These are phyloP conservation scores for Moricandia moricandioides DNA, from an alignment of 345 rosid genomes.

Conservation along the genomic window DNA sequence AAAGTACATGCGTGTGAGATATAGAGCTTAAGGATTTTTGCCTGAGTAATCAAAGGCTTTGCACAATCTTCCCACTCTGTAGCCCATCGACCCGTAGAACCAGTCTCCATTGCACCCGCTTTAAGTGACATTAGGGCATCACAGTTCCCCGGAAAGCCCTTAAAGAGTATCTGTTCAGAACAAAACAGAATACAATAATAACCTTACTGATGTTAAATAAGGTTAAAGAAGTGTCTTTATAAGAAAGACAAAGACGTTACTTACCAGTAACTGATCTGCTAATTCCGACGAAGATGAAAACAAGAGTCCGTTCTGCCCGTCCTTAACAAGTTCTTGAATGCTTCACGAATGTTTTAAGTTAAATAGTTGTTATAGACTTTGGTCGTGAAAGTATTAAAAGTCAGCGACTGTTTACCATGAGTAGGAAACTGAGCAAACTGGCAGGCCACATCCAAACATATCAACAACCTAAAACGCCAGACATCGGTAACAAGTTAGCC, in stretches of 20 bases:
- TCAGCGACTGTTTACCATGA: slow-evolving; percentile 59
- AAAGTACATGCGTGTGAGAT: not conserved
- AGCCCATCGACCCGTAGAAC: slow-evolving; percentile 76
- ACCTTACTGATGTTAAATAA: not conserved
- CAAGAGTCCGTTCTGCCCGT: slow-evolving; percentile 78
- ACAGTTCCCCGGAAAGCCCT: slow-evolving; percentile 75
- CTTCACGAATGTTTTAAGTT: slow-evolving; percentile 40
- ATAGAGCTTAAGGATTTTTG: slow-evolving; percentile 15
- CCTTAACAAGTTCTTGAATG: slow-evolving; percentile 80
- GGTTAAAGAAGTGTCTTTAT: not conserved
- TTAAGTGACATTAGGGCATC: slow-evolving; percentile 55
- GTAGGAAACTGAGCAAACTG: slow-evolving; percentile 94
- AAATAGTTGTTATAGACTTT: not conserved
- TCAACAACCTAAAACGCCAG: slow-evolving; percentile 71
- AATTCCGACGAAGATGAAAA: slow-evolving; percentile 95
- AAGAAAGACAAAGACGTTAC: slow-evolving; percentile 12
- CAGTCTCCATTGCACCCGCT: slow-evolving; percentile 61
- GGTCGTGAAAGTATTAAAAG: not conserved
- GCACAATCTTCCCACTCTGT: slow-evolving; percentile 94
- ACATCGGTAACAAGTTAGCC: not conserved
- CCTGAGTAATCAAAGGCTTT: slow-evolving; percentile 65
- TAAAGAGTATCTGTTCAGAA: slow-evolving; percentile 63
- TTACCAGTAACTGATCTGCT: slow-evolving; percentile 80
- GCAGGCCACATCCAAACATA: slow-evolving; percentile 97
- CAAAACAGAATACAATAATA: slow-evolving; percentile 9